These are phyloP conservation scores for Xylaria sp. DNA, from an alignment of 2,329 filamentous ascomycete genomes.

Conservation along the genomic window DNA sequence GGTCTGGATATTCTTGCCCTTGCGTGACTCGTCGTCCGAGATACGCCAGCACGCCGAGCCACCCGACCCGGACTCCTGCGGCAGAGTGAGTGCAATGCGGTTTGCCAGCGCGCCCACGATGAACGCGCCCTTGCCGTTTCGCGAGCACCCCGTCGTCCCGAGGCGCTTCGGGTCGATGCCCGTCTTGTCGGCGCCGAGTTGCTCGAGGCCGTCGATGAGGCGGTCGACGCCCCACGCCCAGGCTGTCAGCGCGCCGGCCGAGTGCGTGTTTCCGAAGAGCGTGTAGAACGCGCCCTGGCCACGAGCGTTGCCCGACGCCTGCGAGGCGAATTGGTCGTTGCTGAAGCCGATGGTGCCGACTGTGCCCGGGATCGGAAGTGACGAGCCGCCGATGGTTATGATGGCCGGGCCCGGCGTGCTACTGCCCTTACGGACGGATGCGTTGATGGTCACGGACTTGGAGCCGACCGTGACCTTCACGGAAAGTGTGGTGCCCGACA, in stretches of 20 bases:
- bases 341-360: conserved; percentile 62
- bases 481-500: conserved; percentile 46
- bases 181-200: conserved; percentile 45
- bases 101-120: conserved; percentile 61
- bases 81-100: conserved; percentile 63
- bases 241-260: conserved; percentile 60
- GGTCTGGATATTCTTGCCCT: conserved; percentile 63
- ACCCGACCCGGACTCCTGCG: conserved; percentile 65
- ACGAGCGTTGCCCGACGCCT: conserved; percentile 49
- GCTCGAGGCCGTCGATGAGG: conserved; percentile 62
- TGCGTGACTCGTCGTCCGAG: conserved; percentile 50
- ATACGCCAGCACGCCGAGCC: conserved; percentile 65
- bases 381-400: conserved; percentile 58
- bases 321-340: conserved; percentile 60
- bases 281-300: conserved; percentile 63
- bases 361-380: conserved; percentile 56
- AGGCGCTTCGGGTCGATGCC: conserved; percentile 53
- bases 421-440: conserved; percentile 47
- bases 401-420: conserved; percentile 57
- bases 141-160: conserved; percentile 65
- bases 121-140: conserved; percentile 66
- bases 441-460: conserved; percentile 49
- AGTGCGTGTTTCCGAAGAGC: conserved; percentile 58
- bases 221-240: conserved; percentile 67
- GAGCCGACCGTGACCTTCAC: conserved; percentile 49